Evolutionary conservation across 2,329 filamentous ascomycete species (phyloP).

Genomic region (Fusarium pininemorale): DNA sequence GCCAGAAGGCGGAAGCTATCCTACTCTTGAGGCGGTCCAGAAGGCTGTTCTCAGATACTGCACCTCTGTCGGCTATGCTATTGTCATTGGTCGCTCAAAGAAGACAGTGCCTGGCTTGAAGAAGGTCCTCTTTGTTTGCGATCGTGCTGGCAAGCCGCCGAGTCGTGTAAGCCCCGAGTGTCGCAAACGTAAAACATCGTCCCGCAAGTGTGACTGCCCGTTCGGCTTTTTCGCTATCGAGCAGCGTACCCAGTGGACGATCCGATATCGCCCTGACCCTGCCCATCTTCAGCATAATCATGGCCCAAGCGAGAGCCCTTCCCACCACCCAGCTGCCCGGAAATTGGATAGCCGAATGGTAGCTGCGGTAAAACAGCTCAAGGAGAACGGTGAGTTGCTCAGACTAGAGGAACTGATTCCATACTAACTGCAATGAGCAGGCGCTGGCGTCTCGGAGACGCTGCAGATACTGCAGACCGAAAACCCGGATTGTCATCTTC

Average conservation of each 20-base stretch:
- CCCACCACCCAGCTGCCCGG: conserved; percentile 71
- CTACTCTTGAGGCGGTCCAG: conserved; percentile 71
- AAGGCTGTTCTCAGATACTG: conserved; percentile 72
- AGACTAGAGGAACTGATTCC: conserved; percentile 24
- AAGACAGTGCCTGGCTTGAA: conserved; percentile 73
- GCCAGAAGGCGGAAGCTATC: conserved; percentile 70
- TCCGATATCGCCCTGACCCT: conserved; percentile 69
- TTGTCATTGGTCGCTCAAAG: conserved; percentile 74
- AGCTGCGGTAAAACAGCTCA: conserved; percentile 71
- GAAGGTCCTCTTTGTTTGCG: conserved; percentile 74
- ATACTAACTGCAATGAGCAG: conserved; percentile 55
- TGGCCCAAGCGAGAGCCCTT: conserved; percentile 71
- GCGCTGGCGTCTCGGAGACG: conserved; percentile 72
- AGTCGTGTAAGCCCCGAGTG: conserved; percentile 70
- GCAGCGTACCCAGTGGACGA: conserved; percentile 72
- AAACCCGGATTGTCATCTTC: conserved; percentile 69
- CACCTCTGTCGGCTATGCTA: conserved; percentile 73
- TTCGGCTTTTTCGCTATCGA: conserved; percentile 77
- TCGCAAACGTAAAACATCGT: conserved; percentile 72
- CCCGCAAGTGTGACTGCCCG: conserved; percentile 73
- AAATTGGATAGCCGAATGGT: conserved; percentile 75
- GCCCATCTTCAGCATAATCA: conserved; percentile 70
- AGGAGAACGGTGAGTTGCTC: conserved; percentile 67
- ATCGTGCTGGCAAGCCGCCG: conserved; percentile 70
- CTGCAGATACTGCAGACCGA: conserved; percentile 71